Evolutionary conservation across 805 yeast species (phyloP), one percentile per base, ranked within the genome.

Genomic region (Lipomyces spencermartinsiae): DNA sequence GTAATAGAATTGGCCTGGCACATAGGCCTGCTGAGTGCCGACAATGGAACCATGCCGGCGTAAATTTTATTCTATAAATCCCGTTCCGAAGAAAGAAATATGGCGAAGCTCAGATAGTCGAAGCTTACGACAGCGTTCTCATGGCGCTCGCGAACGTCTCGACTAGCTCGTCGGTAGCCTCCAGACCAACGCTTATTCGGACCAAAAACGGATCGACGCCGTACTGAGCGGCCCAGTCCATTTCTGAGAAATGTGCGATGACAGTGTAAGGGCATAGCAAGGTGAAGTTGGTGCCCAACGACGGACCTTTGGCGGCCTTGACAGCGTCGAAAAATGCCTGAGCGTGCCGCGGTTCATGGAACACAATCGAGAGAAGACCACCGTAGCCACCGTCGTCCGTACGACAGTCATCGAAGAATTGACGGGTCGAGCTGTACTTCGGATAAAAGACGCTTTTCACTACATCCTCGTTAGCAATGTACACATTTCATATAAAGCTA

Each of bases 241-340:
- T 78, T 75, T 92, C 97, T 66, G 83, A 84, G 78, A 86, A 90
- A 78, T 92, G 96, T 1, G 95, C 95, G 68, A 92, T 81, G 58
- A 92, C 85, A 8, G 95, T 84, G 78, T 92, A 92, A 14, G 97
- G 97, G 76, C 95, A 93, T 4, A 93, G 93, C 73, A 92, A 81
- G 0, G 94, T 88, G 79, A 90, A 89, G 77, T 90, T 92, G 0
- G 97, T 90, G 3, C 97, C 97, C 71, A 92, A 82, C 29, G 93
- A 89, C 4, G 97, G 97, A 1, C 97, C 97, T 78, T 92, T 92
- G 67, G 90, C 88, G 65, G 90, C 76, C 51, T 83, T 80, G 37
- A 86, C 83, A 7, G 84, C 82, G 77, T 92, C 86, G 80, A 89
- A 92, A 76, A 92, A 92, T 10, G 80, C 79, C 57, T 82, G 81